Conservation (phyloP, 192 early-diverging fungal species). For the Rhizophagus sp. region DNA sequence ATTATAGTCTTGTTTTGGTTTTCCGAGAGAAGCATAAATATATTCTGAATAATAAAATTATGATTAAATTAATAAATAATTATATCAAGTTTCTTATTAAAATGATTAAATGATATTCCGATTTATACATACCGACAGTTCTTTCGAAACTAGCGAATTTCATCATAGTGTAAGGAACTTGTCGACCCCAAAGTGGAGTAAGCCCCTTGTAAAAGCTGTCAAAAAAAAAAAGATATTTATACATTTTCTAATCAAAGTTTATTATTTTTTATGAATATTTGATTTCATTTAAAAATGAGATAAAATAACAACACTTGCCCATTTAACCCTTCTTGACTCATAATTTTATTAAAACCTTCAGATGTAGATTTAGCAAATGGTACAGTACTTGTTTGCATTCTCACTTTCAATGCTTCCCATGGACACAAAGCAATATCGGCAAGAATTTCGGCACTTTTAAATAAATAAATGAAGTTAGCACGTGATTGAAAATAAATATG, state of each 20-base stretch:
- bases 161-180: slow-evolving; percentile 86
- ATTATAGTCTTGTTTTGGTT: slow-evolving; percentile 70
- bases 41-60: slow-evolving; percentile 35
- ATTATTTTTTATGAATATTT: no score
- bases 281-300: no score
- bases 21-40: slow-evolving; percentile 65
- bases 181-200: slow-evolving; percentile 74
- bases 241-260: no score
- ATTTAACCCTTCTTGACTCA: slow-evolving; percentile 59
- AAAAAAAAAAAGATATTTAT: no score
- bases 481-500: neutral
- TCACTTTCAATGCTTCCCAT: slow-evolving; percentile 84
- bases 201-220: slow-evolving; percentile 65
- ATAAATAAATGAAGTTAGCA: neutral
- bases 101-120: no score
- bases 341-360: slow-evolving; percentile 65
- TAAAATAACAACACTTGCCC: slow-evolving; percentile 38
- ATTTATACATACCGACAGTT: slow-evolving; percentile 41
- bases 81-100: no score
- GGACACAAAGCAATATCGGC: slow-evolving; percentile 85
- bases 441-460: slow-evolving; percentile 74
- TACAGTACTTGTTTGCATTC: slow-evolving; percentile 78
- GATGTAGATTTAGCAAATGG: slow-evolving; percentile 71
- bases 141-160: slow-evolving; percentile 87
- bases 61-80: neutral